Evolutionary conservation across 257 asterid species (phyloP).

Genomic region (Asclepias syriaca): DNA sequence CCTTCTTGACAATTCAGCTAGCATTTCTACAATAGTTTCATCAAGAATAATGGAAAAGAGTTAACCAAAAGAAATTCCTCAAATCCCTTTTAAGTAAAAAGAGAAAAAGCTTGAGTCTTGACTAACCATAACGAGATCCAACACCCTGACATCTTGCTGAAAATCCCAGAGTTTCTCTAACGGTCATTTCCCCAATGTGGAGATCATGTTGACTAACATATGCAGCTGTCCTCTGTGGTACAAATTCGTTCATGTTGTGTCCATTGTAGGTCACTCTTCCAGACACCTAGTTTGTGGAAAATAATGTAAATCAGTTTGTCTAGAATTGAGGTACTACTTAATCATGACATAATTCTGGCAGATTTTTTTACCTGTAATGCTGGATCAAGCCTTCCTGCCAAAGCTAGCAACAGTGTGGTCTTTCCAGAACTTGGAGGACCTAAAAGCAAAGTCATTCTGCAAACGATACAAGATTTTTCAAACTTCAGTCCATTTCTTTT

Average conservation of each 20-base stretch:
- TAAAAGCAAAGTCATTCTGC: slow-evolving; percentile 55
- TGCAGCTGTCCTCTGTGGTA: slow-evolving; percentile 58
- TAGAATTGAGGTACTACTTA: too few species aligned
- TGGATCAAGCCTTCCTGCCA: slow-evolving; percentile 66
- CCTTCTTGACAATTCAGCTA: slow-evolving; percentile 52
- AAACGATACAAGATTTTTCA: neutral
- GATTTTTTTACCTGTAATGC: slow-evolving; percentile 34
- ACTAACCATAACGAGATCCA: slow-evolving; percentile 66
- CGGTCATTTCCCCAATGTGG: slow-evolving; percentile 73
- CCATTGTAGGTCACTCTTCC: slow-evolving; percentile 65
- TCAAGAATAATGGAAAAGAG: neutral
- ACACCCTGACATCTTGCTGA: slow-evolving; percentile 78
- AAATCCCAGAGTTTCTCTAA: slow-evolving; percentile 62
- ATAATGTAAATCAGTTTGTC: neutral
- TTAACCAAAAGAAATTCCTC: neutral
- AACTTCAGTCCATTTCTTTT: too few species aligned
- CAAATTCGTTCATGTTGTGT: slow-evolving; percentile 52
- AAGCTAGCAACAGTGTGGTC: slow-evolving; percentile 55
- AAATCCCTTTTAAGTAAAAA: too few species aligned
- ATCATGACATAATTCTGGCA: neutral
- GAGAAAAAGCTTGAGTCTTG: neutral
- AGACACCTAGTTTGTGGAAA: slow-evolving; percentile 26
- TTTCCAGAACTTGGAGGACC: slow-evolving; percentile 81
- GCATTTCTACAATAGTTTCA: slow-evolving; percentile 49
- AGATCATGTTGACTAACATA: slow-evolving; percentile 66